phyloP scores from a whole-genome alignment of 208 protist species.

The Wallacemonas rigidus region DNA sequence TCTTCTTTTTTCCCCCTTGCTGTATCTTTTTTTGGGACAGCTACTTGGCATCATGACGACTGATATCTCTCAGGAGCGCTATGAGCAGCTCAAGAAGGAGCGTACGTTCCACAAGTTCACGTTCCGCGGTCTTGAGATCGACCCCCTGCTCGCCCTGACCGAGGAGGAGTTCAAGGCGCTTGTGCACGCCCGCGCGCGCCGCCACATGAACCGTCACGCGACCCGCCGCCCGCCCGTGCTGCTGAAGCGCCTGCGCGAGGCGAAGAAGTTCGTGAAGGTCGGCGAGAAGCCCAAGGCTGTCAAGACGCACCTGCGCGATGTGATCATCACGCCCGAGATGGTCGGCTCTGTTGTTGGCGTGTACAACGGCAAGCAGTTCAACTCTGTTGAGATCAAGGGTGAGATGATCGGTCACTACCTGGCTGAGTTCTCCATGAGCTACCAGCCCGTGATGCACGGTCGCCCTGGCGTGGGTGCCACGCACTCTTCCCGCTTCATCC shows the following conservation, averaged over 20 bases:
- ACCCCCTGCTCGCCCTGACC: constrained; percentile 94
- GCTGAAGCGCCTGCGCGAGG: constrained; percentile 97
- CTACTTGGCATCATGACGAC: constrained; percentile 17
- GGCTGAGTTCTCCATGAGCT: constrained; percentile 99
- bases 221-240: constrained; percentile 93
- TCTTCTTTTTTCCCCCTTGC: constrained; percentile 11
- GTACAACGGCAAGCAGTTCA: constrained; percentile 99
- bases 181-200: constrained; percentile 92
- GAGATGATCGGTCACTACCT: constrained; percentile 99
- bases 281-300: constrained; percentile 98
- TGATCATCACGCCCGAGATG: constrained; percentile 99
- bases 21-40: constrained; percentile 10
- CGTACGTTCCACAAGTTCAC: constrained; percentile 99
- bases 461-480: constrained; percentile 99
- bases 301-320: constrained; percentile 99
- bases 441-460: constrained; percentile 99
- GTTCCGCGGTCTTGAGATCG: constrained; percentile 96
- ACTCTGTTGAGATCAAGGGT: constrained; percentile 99
- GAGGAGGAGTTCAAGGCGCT: constrained; percentile 95
- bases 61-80: constrained; percentile 83
- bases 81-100: constrained; percentile 96
- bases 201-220: constrained; percentile 94
- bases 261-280: constrained; percentile 94
- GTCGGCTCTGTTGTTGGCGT: constrained; percentile 99
- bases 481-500: constrained; percentile 93